These are phyloP conservation scores for Pachysandra terminalis DNA, from an alignment of 164 flowering plant species.

Conservation along the genomic window DNA sequence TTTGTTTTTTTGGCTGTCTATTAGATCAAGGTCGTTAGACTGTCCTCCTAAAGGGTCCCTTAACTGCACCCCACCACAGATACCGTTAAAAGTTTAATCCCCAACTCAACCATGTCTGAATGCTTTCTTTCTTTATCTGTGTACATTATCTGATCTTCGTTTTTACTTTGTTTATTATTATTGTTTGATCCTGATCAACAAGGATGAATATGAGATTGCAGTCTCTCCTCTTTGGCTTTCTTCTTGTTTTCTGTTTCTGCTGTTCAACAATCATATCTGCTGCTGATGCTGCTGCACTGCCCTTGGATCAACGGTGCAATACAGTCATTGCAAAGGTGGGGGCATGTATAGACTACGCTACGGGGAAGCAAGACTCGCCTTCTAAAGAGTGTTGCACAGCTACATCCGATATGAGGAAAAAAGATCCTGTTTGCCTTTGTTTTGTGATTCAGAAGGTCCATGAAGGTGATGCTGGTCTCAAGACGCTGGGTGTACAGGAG, in stretches of 20 bases:
- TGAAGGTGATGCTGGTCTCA: slow-evolving; percentile 37
- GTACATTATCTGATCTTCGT: too few species aligned
- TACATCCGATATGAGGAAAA: slow-evolving; percentile 30
- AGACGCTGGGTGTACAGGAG: slow-evolving; percentile 52
- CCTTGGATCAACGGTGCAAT: slow-evolving; percentile 27
- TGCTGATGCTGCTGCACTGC: neutral
- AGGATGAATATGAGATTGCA: neutral
- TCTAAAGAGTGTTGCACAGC: slow-evolving; percentile 48
- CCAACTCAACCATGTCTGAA: too few species aligned
- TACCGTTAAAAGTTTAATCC: too few species aligned
- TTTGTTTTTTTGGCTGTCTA: too few species aligned
- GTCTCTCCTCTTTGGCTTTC: slow-evolving; percentile 2
- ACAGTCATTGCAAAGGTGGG: slow-evolving; percentile 34
- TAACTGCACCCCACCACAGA: too few species aligned
- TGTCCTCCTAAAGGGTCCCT: too few species aligned
- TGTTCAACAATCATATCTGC: neutral
- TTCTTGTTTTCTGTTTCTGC: neutral
- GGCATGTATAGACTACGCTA: slow-evolving; percentile 47
- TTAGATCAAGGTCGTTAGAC: too few species aligned
- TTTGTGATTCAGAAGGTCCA: slow-evolving; percentile 47
- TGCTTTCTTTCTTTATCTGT: too few species aligned
- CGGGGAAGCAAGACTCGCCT: slow-evolving; percentile 44
- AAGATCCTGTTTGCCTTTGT: slow-evolving; percentile 57
- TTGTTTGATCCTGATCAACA: too few species aligned
- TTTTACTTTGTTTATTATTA: too few species aligned